Evolutionary conservation across 139 green algal genomes (phyloP).

Genomic region (Picochlorum sp.): DNA sequence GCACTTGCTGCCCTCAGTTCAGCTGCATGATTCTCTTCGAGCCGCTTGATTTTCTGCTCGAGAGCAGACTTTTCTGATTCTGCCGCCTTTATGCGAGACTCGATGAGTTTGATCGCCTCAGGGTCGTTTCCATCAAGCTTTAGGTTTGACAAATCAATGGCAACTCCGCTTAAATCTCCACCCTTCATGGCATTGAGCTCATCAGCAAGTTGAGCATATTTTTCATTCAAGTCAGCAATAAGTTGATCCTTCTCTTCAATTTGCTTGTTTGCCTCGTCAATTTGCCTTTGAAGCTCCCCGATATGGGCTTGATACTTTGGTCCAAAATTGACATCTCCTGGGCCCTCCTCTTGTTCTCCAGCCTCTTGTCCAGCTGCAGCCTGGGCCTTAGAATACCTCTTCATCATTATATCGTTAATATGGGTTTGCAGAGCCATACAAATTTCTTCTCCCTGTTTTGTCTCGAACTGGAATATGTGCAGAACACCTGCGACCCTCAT

Average conservation of each 20-base stretch:
- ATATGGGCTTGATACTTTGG: slow-evolving; percentile 83
- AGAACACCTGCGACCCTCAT: slow-evolving; percentile 91
- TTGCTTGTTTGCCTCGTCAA: slow-evolving; percentile 47
- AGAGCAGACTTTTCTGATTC: slow-evolving; percentile 29
- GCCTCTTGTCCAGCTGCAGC: slow-evolving; percentile 11
- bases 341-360: slow-evolving; percentile 3
- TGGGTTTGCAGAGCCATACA: slow-evolving; percentile 96
- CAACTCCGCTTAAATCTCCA: not conserved
- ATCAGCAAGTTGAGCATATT: slow-evolving; percentile 36
- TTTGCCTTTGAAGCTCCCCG: slow-evolving; percentile 58
- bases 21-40: slow-evolving; percentile 50
- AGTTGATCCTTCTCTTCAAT: slow-evolving; percentile 36
- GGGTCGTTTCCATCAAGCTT: slow-evolving; percentile 20
- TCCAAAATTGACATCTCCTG: slow-evolving; percentile 44
- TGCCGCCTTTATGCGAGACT: slow-evolving; percentile 16
- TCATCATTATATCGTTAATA: slow-evolving; percentile 99
- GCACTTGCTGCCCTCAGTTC: slow-evolving; percentile 16
- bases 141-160: slow-evolving; percentile 1
- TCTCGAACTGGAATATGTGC: slow-evolving; percentile 98
- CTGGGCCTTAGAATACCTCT: slow-evolving; percentile 59
- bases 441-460: slow-evolving; percentile 88
- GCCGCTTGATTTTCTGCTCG: slow-evolving; percentile 71
- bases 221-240: slow-evolving; percentile 30
- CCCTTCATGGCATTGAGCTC: slow-evolving; percentile 38
- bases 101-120: slow-evolving; percentile 39